phyloP scores from a whole-genome alignment of 169 alveolate species.

The Eimeria brunetti region DNA sequence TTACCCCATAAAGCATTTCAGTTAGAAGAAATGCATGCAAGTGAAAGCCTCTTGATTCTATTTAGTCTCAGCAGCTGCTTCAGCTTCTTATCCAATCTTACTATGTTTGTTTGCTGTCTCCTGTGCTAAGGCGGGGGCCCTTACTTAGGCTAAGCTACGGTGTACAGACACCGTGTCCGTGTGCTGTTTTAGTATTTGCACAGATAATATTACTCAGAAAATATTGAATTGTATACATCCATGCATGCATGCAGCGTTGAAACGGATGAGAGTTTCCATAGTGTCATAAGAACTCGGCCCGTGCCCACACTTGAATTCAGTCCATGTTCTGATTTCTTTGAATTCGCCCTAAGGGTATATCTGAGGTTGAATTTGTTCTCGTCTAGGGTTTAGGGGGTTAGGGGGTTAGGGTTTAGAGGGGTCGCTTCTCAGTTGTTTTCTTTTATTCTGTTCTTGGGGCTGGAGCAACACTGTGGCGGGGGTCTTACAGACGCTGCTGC shows the following conservation, averaged over 20 bases:
- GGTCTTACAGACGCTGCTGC: neutral
- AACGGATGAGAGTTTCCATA: too few relatives aligned
- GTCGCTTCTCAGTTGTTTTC: too few relatives aligned
- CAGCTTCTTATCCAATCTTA: neutral
- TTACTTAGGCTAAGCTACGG: too few relatives aligned
- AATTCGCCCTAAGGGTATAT: neutral
- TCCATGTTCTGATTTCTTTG: too few relatives aligned
- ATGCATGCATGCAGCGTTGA: too few relatives aligned
- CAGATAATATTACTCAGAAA: neutral
- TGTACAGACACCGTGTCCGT: too few relatives aligned
- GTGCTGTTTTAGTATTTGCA: neutral
- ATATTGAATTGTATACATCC: neutral
- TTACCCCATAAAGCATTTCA: neutral
- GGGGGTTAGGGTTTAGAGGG: neutral
- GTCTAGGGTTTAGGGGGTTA: neutral
- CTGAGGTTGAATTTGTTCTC: neutral
- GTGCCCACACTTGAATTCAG: too few relatives aligned
- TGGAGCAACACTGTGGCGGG: neutral
- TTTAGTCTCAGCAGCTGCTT: neutral
- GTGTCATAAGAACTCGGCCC: too few relatives aligned
- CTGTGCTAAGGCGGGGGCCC: too few relatives aligned
- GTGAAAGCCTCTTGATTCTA: neutral
- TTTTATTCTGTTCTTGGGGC: too few relatives aligned
- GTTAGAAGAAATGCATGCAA: neutral
- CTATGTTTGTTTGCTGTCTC: too few relatives aligned